A percentile compares a stretch with the other conserved stretches of the same genome.
These are phyloP conservation scores for Ceratonia siliqua DNA, from an alignment of 306 rosid genomes.

Conservation along the genomic window DNA sequence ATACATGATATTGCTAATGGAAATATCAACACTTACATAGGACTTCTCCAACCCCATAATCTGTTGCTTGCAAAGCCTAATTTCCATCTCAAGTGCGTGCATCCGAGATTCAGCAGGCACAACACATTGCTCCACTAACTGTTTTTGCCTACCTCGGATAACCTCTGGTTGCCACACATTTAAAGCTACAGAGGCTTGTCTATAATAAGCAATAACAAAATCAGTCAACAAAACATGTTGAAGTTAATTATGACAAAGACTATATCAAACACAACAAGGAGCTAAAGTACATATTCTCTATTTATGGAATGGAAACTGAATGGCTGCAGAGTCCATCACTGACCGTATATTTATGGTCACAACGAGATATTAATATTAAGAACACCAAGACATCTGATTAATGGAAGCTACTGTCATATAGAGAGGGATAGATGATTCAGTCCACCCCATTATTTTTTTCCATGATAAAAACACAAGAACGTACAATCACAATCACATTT, in stretches of 20 bases:
- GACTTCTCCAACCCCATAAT: conserved; percentile 56
- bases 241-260: not conserved
- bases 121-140: conserved; percentile 57
- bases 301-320: not conserved
- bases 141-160: conserved; percentile 53
- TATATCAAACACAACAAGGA: not conserved
- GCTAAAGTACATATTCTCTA: not conserved
- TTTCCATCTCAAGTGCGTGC: conserved; percentile 59
- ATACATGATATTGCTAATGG: conserved; percentile 11
- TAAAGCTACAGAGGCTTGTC: conserved; percentile 83
- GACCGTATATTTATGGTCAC: not conserved
- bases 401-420: not conserved
- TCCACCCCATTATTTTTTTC: not conserved
- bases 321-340: not conserved
- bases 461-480: not conserved
- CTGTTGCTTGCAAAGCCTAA: conserved; percentile 60
- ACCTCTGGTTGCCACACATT: conserved; percentile 91
- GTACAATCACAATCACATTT: not conserved
- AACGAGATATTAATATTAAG: not conserved
- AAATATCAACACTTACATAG: conserved; percentile 58
- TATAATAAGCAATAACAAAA: conserved; percentile 37
- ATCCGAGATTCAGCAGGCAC: conserved; percentile 61
- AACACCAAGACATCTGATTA: not conserved
- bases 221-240: not conserved
- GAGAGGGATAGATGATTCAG: not conserved